These are phyloP conservation scores for Melaleuca quinquenervia DNA, from an alignment of 345 rosid species.

Conservation along the genomic window DNA sequence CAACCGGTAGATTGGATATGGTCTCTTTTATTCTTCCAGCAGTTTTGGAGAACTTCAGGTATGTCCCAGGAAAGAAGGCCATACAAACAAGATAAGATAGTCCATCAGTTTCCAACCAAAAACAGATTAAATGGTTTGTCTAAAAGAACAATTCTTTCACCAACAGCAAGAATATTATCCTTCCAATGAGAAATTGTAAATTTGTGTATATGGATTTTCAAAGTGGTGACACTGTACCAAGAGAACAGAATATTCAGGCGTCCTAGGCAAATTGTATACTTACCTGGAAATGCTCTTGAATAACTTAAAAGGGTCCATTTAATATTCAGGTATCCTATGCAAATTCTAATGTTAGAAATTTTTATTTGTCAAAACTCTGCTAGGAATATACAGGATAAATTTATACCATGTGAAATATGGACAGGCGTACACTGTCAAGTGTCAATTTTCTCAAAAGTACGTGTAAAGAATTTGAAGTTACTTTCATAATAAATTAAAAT, in stretches of 20 bases:
- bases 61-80: conserved; percentile 1
- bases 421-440: not conserved
- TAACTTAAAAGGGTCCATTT: not conserved
- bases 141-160: not conserved
- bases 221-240: not conserved
- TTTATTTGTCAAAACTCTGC: not conserved
- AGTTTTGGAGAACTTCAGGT: conserved; percentile 65
- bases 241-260: not conserved
- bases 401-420: not conserved
- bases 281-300: not conserved
- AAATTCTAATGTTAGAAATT: not conserved
- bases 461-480: not conserved
- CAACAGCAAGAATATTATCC: not conserved
- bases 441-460: not conserved
- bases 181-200: not conserved
- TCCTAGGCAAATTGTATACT: not conserved
- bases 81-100: not conserved
- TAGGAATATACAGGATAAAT: not conserved
- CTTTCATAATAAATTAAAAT: not conserved
- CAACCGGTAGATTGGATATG: conserved; percentile 58
- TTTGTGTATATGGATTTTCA: not conserved
- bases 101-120: not conserved
- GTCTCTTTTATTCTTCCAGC: conserved; percentile 55
- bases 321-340: not conserved
- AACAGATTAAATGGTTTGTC: not conserved